A percentile compares a stretch with the other conserved stretches of the same genome.
These are phyloP conservation scores for Penicillium sp. DNA, from an alignment of 2,329 filamentous ascomycete genomes.

Conservation along the genomic window DNA sequence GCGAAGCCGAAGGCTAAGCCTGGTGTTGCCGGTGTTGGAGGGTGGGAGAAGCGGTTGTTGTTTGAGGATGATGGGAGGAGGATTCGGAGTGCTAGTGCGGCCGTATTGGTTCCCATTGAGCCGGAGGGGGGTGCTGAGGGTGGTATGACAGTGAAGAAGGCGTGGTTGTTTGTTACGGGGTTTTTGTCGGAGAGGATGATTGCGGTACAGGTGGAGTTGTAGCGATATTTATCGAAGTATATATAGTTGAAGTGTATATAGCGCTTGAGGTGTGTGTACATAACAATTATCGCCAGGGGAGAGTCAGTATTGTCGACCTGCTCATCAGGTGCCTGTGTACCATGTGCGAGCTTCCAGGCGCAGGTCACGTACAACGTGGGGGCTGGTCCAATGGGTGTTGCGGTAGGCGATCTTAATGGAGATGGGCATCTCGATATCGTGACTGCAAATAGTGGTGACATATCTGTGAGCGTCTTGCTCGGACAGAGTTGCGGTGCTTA, in stretches of 20 bases:
- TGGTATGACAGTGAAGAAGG: constrained; percentile 43
- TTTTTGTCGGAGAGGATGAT: constrained; percentile 54
- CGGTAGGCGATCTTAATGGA: too few species aligned
- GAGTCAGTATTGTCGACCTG: too few species aligned
- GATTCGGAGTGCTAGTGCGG: constrained; percentile 54
- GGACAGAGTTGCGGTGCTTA: too few species aligned
- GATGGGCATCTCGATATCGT: too few species aligned
- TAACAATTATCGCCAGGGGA: too few species aligned
- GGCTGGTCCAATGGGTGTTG: too few species aligned
- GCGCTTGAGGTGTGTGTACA: too few species aligned
- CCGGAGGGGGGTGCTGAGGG: constrained; percentile 41
- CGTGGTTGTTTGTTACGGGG: constrained; percentile 62
- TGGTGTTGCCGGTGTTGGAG: not conserved
- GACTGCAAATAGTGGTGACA: too few species aligned
- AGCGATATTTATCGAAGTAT: not conserved
- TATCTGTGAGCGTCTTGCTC: too few species aligned
- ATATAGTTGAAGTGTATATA: not conserved
- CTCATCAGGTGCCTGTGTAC: too few species aligned
- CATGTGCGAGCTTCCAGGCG: too few species aligned
- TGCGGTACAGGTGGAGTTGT: constrained; percentile 57
- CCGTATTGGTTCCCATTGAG: constrained; percentile 57
- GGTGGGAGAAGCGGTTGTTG: constrained; percentile 52
- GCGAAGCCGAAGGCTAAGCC: constrained; percentile 26
- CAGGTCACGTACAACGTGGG: too few species aligned
- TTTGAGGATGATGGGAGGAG: constrained; percentile 60